Base-by-base conservation (phyloP, 179 eudicot genomes). In the Beta corolliflora region DNA sequence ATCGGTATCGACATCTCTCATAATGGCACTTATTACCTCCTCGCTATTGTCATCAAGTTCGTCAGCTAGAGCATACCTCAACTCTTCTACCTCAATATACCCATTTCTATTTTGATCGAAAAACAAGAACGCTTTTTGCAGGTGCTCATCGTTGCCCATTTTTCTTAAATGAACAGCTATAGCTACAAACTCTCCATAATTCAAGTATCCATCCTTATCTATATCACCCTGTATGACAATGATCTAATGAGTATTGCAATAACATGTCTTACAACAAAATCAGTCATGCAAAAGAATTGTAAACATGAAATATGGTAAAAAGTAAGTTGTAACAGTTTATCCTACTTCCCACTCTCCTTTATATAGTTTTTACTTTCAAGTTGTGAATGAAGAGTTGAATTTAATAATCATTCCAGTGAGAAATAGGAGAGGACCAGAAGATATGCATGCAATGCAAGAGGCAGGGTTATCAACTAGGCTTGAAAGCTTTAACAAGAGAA, bases 1-100 rank as follows among this genome's bases (percentile, higher is more conserved):
- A 83, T 94, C 94, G n/a, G 97, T 91, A 82, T 94, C 98, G 9
- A 94, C 98, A 58, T 94, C 98, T 72, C 83, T 93, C 58, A 94
- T 88, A 67, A 94, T 94, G 82, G 95, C 98, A 73, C 79, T 83
- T 72, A 93, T 90, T 81, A 94, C 91, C 74, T 94, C 97, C 79
- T 94, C 97, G 13, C 86, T 91, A 75, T 89, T 89, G 44, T 70
- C 80, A 41, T 89, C 92, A 48, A 87, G 86, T 77, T 91, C 98
- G 77, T 89, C 93, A 52, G 89, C 88, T 75, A 94, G 80, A 75
- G 93, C 89, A 61, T 88, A 85, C 84, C 95, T 91, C 64, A 93
- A 82, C 83, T 94, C 98, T 68, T 94, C 93, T 41, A 91, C 87
- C 79, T 94, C 98, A 72, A 94, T 93, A 77, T 86, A 91, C 3